phyloP scores from a whole-genome alignment of 2,329 filamentous ascomycete genomes.

The Seiridium unicorne region DNA sequence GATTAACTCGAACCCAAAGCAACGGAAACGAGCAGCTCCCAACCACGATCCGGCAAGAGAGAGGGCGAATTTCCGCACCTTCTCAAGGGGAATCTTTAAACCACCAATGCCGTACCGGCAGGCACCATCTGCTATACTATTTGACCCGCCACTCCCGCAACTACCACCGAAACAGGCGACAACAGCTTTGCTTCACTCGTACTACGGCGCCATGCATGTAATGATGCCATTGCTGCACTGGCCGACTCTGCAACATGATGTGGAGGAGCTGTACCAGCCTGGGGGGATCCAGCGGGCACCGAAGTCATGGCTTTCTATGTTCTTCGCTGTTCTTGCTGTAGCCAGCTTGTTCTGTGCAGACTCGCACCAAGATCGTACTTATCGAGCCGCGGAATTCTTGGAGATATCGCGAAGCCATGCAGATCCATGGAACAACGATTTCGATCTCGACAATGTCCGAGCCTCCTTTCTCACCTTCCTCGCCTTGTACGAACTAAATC shows the following conservation, averaged over 20 bases:
- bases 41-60: conserved; percentile 71
- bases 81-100: conserved; percentile 78
- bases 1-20: conserved; percentile 64
- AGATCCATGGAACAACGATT: conserved; percentile 80
- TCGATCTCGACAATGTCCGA: conserved; percentile 73
- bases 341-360: conserved; percentile 72
- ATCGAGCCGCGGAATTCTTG: conserved; percentile 61
- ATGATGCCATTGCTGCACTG: conserved; percentile 86
- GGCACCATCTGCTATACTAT: conserved; percentile 38
- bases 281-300: conserved; percentile 60
- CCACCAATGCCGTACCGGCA: conserved; percentile 68
- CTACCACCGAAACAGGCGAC: conserved; percentile 69
- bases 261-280: conserved; percentile 72
- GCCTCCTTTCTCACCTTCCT: conserved; percentile 72
- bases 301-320: conserved; percentile 72
- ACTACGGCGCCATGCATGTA: conserved; percentile 73
- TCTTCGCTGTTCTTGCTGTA: conserved; percentile 81
- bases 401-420: conserved; percentile 68
- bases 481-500: conserved; percentile 81
- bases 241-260: conserved; percentile 74
- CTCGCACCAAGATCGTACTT: conserved; percentile 50
- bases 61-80: conserved; percentile 68
- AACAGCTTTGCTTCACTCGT: conserved; percentile 72
- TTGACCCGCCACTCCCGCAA: conserved; percentile 56
- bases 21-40: conserved; percentile 57